Evolutionary conservation across 352 stramenopile species (phyloP).

Genomic region (Pilasporangium apinafurcum): DNA sequence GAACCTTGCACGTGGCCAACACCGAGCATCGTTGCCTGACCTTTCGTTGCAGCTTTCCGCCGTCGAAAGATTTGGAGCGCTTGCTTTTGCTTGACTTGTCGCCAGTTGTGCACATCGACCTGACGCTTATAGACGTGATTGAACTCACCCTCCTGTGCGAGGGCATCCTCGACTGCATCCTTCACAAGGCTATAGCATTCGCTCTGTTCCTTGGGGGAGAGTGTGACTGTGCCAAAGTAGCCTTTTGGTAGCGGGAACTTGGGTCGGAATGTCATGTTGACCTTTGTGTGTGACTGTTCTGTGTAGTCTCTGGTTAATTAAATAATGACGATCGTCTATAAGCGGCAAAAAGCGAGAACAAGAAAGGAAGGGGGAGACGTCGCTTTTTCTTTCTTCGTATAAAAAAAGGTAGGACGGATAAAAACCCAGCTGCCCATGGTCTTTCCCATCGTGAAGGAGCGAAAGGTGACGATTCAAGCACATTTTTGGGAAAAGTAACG

Average conservation of each 20-base stretch:
- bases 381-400: neutral
- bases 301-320: too few species aligned
- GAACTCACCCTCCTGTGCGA: conserved; percentile 25
- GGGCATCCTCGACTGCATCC: conserved; percentile 14
- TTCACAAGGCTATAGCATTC: conserved; percentile 17
- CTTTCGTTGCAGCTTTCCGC: conserved; percentile 1
- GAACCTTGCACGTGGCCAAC: conserved; percentile 30
- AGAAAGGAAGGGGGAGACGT: neutral
- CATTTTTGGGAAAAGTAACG: too few species aligned
- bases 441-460: too few species aligned
- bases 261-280: conserved; percentile 5
- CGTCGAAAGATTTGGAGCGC: conserved; percentile 31
- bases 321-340: too few species aligned
- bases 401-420: too few species aligned
- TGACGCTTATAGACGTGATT: conserved; percentile 15
- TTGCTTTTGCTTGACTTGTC: conserved; percentile 25
- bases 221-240: conserved; percentile 18
- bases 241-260: conserved; percentile 12
- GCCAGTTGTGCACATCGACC: conserved; percentile 37
- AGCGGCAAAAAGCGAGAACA: too few species aligned
- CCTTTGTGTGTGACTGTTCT: neutral
- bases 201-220: conserved; percentile 19
- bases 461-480: too few species aligned
- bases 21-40: conserved; percentile 25
- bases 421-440: too few species aligned